Conservation (phyloP, 2,329 filamentous ascomycete species). For the Trichoderma pleuroti region DNA sequence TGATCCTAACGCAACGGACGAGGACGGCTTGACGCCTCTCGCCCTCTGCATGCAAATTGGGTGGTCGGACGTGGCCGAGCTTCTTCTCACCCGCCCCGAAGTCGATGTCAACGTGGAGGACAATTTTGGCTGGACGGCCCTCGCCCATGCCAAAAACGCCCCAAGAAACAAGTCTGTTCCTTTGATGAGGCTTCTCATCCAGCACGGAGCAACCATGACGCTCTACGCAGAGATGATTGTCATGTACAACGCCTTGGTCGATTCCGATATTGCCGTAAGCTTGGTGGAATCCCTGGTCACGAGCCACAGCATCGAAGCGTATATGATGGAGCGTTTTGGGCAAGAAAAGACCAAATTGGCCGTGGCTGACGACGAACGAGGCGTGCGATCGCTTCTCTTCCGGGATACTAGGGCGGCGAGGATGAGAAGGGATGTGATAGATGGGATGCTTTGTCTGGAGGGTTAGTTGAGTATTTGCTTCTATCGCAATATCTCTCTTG, state of each 20-base stretch:
- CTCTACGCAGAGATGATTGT: not conserved
- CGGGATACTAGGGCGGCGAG: not conserved
- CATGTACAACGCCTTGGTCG: not conserved
- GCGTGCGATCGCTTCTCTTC: not conserved
- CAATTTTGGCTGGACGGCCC: not conserved
- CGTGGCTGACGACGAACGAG: not conserved
- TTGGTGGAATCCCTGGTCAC: not conserved
- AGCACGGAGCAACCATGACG: not conserved
- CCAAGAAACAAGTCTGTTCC: not conserved
- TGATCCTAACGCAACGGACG: not conserved
- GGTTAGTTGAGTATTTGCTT: not conserved
- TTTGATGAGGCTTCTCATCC: not conserved
- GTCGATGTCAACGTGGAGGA: not conserved
- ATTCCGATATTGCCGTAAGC: not conserved
- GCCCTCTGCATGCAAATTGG: not conserved
- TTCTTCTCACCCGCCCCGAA: not conserved
- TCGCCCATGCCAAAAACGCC: not conserved
- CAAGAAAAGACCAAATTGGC: not conserved
- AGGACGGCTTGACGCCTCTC: constrained; percentile 10
- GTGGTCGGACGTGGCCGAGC: not conserved
- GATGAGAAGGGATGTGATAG: not conserved
- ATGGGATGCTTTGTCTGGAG: not conserved
- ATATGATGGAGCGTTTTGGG: not conserved
- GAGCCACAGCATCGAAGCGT: not conserved
- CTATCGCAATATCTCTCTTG: too few species aligned